phyloP scores from a whole-genome alignment of 371 early-diverging fungal genomes.

The Rhizomucor pusillus region DNA sequence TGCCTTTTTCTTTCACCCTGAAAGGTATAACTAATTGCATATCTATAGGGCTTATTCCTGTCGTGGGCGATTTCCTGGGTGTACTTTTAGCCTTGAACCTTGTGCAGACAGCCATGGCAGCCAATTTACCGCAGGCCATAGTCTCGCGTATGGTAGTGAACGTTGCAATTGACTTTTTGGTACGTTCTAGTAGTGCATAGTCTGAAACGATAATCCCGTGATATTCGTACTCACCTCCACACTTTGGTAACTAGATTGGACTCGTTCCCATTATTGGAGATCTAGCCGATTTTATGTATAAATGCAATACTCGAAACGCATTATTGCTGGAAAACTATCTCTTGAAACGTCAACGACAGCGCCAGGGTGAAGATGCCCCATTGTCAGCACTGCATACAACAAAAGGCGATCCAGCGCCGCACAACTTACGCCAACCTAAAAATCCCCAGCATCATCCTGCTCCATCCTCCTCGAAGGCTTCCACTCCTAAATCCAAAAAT shows the following conservation, averaged over 20 bases:
- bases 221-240: no score
- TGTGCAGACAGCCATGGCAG: constrained; percentile 29
- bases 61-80: constrained; percentile 45
- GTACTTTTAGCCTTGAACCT: constrained; percentile 34
- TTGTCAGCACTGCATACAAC: no score
- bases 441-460: no score
- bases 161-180: constrained; percentile 41
- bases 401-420: no score
- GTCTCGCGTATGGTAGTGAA: constrained; percentile 44
- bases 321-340: constrained; percentile 43
- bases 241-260: constrained; percentile 19
- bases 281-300: constrained; percentile 46
- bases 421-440: no score
- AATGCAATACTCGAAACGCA: constrained; percentile 49
- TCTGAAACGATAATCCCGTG: no score
- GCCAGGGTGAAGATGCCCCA: constrained; percentile 5
- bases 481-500: no score
- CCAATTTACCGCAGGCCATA: constrained; percentile 35
- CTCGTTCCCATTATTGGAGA: constrained; percentile 50
- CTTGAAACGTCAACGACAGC: constrained; percentile 34
- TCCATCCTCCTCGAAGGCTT: no score
- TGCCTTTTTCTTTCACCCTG: background rate
- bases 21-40: no score
- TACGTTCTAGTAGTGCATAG: no score
- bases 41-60: constrained; percentile 43